phyloP scores from a whole-genome alignment of 192 early-diverging fungal species.

The Radiomyces spectabilis region DNA sequence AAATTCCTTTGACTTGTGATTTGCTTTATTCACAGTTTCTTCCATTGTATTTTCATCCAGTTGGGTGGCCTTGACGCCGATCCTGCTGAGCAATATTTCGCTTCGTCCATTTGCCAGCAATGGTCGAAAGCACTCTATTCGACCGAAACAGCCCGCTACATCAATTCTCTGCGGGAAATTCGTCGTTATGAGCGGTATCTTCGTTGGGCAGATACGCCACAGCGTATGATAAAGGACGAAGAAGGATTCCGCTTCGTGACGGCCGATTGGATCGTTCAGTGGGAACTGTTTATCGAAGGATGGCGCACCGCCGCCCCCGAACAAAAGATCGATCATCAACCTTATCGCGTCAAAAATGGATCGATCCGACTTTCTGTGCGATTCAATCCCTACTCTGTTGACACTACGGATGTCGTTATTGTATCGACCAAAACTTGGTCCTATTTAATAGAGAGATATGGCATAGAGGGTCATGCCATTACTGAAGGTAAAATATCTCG shows the following conservation, averaged over 20 bases:
- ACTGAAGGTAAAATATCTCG: too few species aligned
- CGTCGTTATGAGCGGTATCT: constrained; percentile 1
- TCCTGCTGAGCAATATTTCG: constrained; percentile 7
- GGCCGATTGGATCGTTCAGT: constrained; percentile 5
- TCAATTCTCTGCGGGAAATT: not conserved
- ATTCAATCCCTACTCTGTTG: not conserved
- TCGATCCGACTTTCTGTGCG: not conserved
- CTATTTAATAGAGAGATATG: not conserved
- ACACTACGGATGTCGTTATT: not conserved
- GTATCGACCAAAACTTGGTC: not conserved
- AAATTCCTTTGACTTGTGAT: too few species aligned
- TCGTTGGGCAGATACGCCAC: constrained; percentile 9
- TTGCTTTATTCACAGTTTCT: not conserved
- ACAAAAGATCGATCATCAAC: not conserved
- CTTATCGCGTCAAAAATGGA: not conserved
- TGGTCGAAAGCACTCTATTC: not conserved
- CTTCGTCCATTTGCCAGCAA: not conserved
- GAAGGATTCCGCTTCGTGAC: not conserved
- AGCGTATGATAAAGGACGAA: not conserved
- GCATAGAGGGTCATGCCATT: not conserved
- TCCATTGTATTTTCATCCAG: not conserved
- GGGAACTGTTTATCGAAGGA: constrained; percentile 17
- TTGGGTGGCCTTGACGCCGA: constrained; percentile 1
- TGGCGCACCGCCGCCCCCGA: constrained; percentile 1
- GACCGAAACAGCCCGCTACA: too few species aligned